Evolutionary conservation across 495 filamentous ascomycete species (phyloP), one percentile per base, ranked within the genome.

Genomic region (Daldinia grandis): DNA sequence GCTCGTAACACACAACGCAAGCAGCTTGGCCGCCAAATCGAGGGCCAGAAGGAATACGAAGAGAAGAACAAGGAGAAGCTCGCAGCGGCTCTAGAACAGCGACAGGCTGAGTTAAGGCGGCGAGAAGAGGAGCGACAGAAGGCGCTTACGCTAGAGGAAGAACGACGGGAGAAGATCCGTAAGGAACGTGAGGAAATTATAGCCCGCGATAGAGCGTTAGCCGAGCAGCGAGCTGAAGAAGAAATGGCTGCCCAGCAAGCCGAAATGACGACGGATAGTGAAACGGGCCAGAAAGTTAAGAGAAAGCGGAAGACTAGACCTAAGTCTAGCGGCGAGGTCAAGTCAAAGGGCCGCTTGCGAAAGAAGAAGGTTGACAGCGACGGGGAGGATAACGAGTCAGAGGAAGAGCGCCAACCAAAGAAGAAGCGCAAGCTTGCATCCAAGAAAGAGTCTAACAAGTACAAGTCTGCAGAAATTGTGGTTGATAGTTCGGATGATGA

Each of bases 1-100:
- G 94, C 92, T 63, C 87, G 90, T 27, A 95, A 97, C 74, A 98
- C 96, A 0, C 94, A 97, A 79, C 90, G 92, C 66, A 91, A 90
- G 68, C 95, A 99, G 79, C 86, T 98, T 6, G 93, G 94, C 68
- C 90, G 93, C 51, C 90, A 92, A 0, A 85, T 95, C 30, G 89
- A 93, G 69, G 89, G 83, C 64, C 95, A 98, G 79, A 89, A 86
- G 54, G 94, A 96, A 71, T 98, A 97, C 76, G 96, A 99, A 75
- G 91, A 94, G 64, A 92, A 92, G 83, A 98, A 98, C 75, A 92
- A 93, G 40, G 87, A 89, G 53, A 93, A 94, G 73, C 85, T 97
- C 0, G 86, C 89, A 50, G 86, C 91, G 33, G 94, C 95, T 0
- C 86, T 91, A 5, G 87, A 89, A 73, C 81, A 84, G 37, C 90